phyloP scores from a whole-genome alignment of 169 alveolate genomes.

The Plasmodium gonderi region DNA sequence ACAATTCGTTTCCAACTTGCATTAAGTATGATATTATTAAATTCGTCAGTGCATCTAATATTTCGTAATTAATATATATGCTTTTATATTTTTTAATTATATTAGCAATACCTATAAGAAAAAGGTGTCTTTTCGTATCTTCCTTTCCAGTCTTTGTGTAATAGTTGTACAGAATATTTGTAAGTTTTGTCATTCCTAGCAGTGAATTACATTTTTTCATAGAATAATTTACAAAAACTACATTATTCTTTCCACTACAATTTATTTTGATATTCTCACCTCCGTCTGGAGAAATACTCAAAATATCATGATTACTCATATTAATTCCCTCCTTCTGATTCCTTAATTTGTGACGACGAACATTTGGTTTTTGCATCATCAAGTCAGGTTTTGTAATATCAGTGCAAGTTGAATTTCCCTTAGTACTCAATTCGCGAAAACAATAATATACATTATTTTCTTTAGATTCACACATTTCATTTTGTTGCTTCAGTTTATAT shows the following conservation, averaged over 20 bases:
- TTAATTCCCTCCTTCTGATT: background rate
- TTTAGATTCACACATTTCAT: background rate
- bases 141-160: conserved; percentile 8
- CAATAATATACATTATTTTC: background rate
- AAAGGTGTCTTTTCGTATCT: background rate
- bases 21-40: conserved; percentile 15
- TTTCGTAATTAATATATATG: background rate
- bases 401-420: background rate
- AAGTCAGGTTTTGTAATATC: background rate
- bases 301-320: background rate
- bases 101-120: conserved; percentile 18
- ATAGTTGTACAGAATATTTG: conserved; percentile 2
- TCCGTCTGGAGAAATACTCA: background rate
- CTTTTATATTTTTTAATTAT: conserved; percentile 33
- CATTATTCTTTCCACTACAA: background rate
- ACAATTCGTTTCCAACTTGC: background rate
- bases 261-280: background rate
- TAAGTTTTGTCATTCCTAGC: background rate
- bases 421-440: background rate
- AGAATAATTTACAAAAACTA: background rate
- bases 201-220: background rate
- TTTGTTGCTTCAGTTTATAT: background rate
- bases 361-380: background rate
- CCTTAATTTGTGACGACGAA: background rate
- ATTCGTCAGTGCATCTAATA: conserved; percentile 18